Evolutionary conservation across 2,329 filamentous ascomycete genomes (phyloP).

Genomic region (Phymatotrichopsis omnivora): DNA sequence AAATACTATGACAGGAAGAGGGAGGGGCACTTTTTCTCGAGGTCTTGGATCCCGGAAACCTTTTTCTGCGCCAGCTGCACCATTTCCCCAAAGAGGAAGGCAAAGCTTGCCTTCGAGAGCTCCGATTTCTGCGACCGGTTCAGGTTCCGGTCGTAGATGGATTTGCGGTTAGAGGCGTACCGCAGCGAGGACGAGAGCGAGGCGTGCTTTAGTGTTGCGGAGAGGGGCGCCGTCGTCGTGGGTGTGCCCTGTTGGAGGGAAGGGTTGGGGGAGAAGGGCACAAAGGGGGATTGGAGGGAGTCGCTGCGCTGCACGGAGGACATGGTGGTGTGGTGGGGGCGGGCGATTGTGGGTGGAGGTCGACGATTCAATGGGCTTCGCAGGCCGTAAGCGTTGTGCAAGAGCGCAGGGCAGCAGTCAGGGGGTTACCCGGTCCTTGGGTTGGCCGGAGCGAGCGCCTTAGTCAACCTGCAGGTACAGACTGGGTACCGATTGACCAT

Average conservation of each 20-base stretch:
- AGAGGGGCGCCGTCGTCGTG: constrained; percentile 22
- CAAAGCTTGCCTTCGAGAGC: constrained; percentile 86
- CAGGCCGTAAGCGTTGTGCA: too few species aligned
- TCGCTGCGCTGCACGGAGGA: constrained; percentile 18
- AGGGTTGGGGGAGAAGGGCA: constrained; percentile 27
- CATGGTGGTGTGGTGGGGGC: constrained; percentile 5
- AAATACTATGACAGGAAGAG: neutral
- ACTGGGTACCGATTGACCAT: too few species aligned
- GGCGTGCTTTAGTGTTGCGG: constrained; percentile 14
- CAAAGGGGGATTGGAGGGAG: constrained; percentile 21
- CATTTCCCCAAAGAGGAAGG: constrained; percentile 94
- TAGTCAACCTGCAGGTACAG: too few species aligned
- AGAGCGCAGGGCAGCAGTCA: too few species aligned
- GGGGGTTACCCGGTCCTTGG: too few species aligned
- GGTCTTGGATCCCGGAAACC: constrained; percentile 84
- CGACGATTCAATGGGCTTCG: too few species aligned
- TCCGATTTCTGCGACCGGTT: constrained; percentile 83
- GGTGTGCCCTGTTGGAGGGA: constrained; percentile 24
- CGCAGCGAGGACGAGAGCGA: constrained; percentile 52
- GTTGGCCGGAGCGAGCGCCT: too few species aligned
- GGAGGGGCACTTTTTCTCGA: constrained; percentile 67
- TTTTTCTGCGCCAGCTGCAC: constrained; percentile 85
- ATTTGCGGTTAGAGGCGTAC: constrained; percentile 87
- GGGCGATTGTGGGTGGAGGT: constrained; percentile 2
- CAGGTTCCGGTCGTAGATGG: constrained; percentile 91